Evolutionary conservation across 2,329 filamentous ascomycete species (phyloP), one percentile per base, ranked within the genome.

Genomic region (Cyanodermella asteris): DNA sequence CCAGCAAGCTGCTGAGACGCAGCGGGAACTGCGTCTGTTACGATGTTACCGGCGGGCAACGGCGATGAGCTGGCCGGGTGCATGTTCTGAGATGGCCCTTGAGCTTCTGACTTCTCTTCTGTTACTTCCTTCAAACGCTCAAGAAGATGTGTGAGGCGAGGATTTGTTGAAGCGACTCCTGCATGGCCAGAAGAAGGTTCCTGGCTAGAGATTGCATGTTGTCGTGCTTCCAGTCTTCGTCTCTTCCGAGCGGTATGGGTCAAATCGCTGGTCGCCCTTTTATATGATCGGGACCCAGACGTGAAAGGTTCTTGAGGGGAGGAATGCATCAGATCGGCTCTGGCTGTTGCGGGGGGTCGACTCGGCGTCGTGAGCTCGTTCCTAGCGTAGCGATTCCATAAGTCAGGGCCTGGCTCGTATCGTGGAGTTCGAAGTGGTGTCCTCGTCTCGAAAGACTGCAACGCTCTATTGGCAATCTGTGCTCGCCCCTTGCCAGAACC

Each of bases 301-400:
- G 44, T 49, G 1, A 66, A 61, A 16, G 69, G 67, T 25, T 72
- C 72, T 3, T 73, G 78, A 4, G 71, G 77, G 1, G 72, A 75
- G 3, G 70, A 35, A 9, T 30, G 26, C 23, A 35, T 18, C 3
- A 31, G 13, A 20, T 28, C 20, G 14, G 28, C 14, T 13, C 16
- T 16, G 13, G 12, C 16, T 7, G 17, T 20, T 3, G 28, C 23
- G 8, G 31, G 31, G 12, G 32, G 27, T 13, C 23, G 44, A 21
- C 57, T 45, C 12, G 61, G 61, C 2, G 50, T 44, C 6, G 48
- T 42, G 22, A 47, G 45, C 26, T 47, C 36, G 32, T 56, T 46
- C 9, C 53, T 42, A 18, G 72, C 63, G 41, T 77, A 80, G 26
- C 72, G 67, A 36, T 74, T 75, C 76, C 76, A 84, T 2, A 82